Evolutionary conservation across 2,329 filamentous ascomycete species (phyloP).

Genomic region (Colletotrichum gigasporum): DNA sequence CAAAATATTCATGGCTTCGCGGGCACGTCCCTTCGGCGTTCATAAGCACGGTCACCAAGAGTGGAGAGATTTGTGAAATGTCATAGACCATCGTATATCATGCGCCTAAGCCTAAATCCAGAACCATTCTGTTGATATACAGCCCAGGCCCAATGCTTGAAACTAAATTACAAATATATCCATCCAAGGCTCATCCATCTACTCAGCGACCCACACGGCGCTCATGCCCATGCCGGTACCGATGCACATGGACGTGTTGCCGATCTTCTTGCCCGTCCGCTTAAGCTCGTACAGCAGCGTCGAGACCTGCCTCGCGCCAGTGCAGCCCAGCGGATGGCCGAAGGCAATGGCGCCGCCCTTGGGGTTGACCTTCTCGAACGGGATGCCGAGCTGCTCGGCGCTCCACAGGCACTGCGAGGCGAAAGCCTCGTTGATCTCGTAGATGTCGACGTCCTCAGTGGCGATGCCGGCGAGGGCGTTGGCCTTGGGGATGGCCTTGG

Average conservation of each 20-base stretch:
- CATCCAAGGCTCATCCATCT: constrained; percentile 41
- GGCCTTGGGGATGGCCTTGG: constrained; percentile 93
- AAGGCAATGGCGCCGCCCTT: constrained; percentile 98
- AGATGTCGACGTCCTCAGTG: constrained; percentile 94
- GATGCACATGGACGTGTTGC: constrained; percentile 95
- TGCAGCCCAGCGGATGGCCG: constrained; percentile 94
- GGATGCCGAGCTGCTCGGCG: constrained; percentile 85
- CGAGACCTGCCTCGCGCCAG: constrained; percentile 91
- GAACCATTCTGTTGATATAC: constrained; percentile 24
- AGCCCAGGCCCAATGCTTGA: constrained; percentile 19
- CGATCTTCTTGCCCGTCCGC: constrained; percentile 84
- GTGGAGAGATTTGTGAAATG: neutral
- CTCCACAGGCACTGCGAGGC: constrained; percentile 96
- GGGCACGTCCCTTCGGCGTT: too few relatives aligned
- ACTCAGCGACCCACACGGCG: constrained; percentile 95
- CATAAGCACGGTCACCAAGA: too few relatives aligned
- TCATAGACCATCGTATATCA: constrained; percentile 12
- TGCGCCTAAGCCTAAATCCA: constrained; percentile 24
- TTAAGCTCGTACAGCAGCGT: constrained; percentile 91
- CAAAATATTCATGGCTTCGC: too few relatives aligned
- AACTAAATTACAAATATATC: constrained; percentile 21
- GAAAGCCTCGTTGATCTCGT: constrained; percentile 99
- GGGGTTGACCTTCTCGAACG: constrained; percentile 90
- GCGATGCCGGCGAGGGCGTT: constrained; percentile 86
- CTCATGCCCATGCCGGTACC: constrained; percentile 99